Evolutionary conservation across 179 eudicot genomes (phyloP).

Genomic region (Silene noctiflora): DNA sequence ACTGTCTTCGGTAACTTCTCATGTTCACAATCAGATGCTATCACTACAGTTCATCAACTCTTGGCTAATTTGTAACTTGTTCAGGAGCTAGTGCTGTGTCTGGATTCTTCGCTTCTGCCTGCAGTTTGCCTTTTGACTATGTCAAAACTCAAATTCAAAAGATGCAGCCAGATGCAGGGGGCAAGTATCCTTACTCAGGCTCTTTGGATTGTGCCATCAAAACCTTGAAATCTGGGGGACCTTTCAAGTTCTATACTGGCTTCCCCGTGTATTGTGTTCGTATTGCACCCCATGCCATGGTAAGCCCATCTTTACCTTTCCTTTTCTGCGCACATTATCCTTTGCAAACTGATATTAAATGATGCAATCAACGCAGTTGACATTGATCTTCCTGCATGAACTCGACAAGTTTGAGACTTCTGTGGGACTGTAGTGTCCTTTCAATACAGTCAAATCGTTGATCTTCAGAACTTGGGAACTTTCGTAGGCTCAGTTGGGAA

Average conservation of each 20-base stretch:
- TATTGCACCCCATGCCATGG: conserved; percentile 52
- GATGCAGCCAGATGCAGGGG: conserved; percentile 46
- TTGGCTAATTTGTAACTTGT: not conserved
- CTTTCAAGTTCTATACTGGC: conserved; percentile 42
- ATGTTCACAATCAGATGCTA: not conserved
- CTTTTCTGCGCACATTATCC: not conserved
- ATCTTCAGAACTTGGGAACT: not conserved
- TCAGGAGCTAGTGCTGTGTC: conserved; percentile 43
- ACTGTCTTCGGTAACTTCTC: conserved; percentile 56
- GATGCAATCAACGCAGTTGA: conserved; percentile 50
- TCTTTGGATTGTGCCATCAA: conserved; percentile 39
- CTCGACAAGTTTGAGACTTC: conserved; percentile 63
- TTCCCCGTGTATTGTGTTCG: conserved; percentile 43
- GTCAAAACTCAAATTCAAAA: conserved; percentile 43
- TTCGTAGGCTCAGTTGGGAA: not conserved
- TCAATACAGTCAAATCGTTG: not conserved
- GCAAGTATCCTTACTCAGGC: conserved; percentile 39
- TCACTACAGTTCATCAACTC: not conserved
- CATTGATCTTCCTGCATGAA: conserved; percentile 89
- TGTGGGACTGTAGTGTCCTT: conserved; percentile 41
- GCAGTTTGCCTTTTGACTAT: conserved; percentile 45
- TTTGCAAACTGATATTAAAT: not conserved
- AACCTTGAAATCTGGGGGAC: conserved; percentile 40
- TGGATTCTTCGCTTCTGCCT: conserved; percentile 45
- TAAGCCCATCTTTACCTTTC: conserved; percentile 3